These are phyloP conservation scores for Skeletonema potamos DNA, from an alignment of 108 stramenopile species.

Conservation along the genomic window DNA sequence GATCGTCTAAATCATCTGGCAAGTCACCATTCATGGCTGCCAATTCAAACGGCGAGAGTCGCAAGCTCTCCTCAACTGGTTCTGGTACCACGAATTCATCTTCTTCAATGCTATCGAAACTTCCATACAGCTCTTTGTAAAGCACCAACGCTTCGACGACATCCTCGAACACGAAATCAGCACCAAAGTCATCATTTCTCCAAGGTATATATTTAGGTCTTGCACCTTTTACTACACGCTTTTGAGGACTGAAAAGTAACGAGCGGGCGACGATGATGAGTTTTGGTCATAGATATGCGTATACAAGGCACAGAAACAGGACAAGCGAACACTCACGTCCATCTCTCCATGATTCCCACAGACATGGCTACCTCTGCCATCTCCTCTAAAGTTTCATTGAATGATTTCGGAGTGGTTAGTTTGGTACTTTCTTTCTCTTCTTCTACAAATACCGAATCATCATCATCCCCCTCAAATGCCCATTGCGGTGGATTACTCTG, in stretches of 20 bases:
- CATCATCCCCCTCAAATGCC: constrained; percentile 60
- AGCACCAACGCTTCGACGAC: constrained; percentile 84
- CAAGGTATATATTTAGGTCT: constrained; percentile 72
- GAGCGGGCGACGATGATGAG: neutral
- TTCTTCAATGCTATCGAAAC: constrained; percentile 65
- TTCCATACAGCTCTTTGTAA: constrained; percentile 68
- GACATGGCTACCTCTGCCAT: constrained; percentile 64
- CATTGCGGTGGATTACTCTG: constrained; percentile 62
- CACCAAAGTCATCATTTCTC: constrained; percentile 90
- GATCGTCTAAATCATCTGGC: constrained; percentile 46
- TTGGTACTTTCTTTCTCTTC: constrained; percentile 53
- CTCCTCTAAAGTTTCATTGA: constrained; percentile 60
- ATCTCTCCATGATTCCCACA: constrained; percentile 64
- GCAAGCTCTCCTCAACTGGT: constrained; percentile 50
- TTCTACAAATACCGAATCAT: constrained; percentile 33
- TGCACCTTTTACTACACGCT: constrained; percentile 66
- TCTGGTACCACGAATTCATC: constrained; percentile 70
- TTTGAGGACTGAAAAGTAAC: constrained; percentile 33
- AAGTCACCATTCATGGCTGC: constrained; percentile 51
- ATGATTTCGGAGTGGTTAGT: constrained; percentile 38
- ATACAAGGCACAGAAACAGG: neutral
- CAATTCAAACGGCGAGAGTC: constrained; percentile 43
- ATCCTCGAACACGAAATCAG: constrained; percentile 85
- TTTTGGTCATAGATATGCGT: neutral
- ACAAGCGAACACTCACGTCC: constrained; percentile 40